Percentiles rank a stretch among this genome's conserved stretches.
Conservation (phyloP, 2,329 filamentous ascomycete genomes). For the Tolypocladium ophioglossoides region DNA sequence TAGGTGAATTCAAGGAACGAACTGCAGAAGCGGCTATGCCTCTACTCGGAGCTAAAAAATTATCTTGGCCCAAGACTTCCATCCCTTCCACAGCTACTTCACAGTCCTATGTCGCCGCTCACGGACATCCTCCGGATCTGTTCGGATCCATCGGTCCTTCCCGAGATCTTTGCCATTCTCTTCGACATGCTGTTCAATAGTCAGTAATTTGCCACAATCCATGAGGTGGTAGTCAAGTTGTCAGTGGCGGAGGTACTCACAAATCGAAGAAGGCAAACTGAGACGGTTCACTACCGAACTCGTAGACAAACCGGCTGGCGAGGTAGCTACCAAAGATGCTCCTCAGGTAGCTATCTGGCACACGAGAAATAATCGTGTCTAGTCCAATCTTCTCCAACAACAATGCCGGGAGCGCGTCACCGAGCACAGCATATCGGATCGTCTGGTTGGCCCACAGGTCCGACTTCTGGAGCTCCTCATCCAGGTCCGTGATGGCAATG, state of each 20-base stretch:
- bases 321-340: constrained; percentile 95
- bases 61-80: neutral
- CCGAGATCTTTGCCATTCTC: constrained; percentile 41
- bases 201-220: neutral
- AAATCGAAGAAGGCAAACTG: constrained; percentile 99
- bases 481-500: constrained; percentile 86
- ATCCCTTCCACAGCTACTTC: neutral
- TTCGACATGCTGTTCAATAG: constrained; percentile 47
- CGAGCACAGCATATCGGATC: constrained; percentile 67
- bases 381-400: constrained; percentile 84
- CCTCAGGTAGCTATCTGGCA: constrained; percentile 84
- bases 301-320: constrained; percentile 91
- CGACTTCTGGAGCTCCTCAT: constrained; percentile 90
- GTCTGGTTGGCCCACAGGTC: constrained; percentile 79
- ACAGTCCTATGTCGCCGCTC: constrained; percentile 3
- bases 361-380: constrained; percentile 73
- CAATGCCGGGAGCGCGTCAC: constrained; percentile 75
- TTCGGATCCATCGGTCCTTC: constrained; percentile 13
- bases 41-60: neutral
- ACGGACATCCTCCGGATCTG: constrained; percentile 16
- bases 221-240: neutral
- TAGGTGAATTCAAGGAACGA: neutral
- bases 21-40: neutral
- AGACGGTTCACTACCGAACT: constrained; percentile 83
- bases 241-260: constrained; percentile 41